Conservation (phyloP, 345 rosid genomes). For the Brassica napus region Da-Ae NC_063452.1:6651501-6652000, state of each 20-base stretch:
- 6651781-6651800: background rate
- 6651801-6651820: background rate
- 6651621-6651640: background rate
- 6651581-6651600: conserved; percentile 78
- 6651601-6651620: conserved; percentile 43
- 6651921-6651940: no score
- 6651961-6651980: no score
- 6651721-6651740: conserved; percentile 3
- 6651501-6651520: background rate
- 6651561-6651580: conserved; percentile 94
- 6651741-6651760: background rate
- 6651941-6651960: no score
- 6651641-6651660: background rate
- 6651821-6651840: background rate
- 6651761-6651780: background rate
- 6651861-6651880: no score
- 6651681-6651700: background rate
- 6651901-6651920: no score
- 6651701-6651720: background rate
- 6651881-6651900: no score
- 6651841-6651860: background rate
- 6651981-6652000: no score
- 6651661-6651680: background rate
- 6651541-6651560: conserved; percentile 86
- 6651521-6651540: no score